These are phyloP conservation scores for Xylaria arbuscula DNA, from an alignment of 2,329 filamentous ascomycete species.

Conservation along the genomic window DNA sequence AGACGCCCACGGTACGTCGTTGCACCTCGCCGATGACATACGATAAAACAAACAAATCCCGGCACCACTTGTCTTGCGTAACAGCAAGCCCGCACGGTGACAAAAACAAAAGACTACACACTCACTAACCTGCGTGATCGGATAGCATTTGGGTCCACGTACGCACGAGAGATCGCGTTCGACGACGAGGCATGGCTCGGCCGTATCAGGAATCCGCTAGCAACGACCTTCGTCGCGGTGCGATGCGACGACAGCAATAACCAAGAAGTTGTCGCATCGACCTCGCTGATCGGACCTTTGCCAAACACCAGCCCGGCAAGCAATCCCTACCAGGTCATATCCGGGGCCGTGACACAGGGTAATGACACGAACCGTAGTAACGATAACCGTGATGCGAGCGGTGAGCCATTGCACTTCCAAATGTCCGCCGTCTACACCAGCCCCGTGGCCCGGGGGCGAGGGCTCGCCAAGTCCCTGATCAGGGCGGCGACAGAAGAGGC, in stretches of 20 bases:
- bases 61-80: background rate
- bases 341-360: slow-evolving; percentile 30
- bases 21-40: slow-evolving; percentile 8
- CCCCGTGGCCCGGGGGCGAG: slow-evolving; percentile 52
- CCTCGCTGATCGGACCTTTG: slow-evolving; percentile 50
- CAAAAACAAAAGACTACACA: slow-evolving; percentile 31
- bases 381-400: background rate
- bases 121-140: background rate
- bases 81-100: slow-evolving; percentile 15
- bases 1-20: slow-evolving; percentile 47
- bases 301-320: slow-evolving; percentile 39
- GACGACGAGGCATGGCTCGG: slow-evolving; percentile 52
- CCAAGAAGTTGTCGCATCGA: slow-evolving; percentile 48
- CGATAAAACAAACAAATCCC: slow-evolving; percentile 28
- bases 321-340: slow-evolving; percentile 39
- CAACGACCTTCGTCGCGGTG: slow-evolving; percentile 51
- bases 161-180: slow-evolving; percentile 52
- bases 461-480: slow-evolving; percentile 51
- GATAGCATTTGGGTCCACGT: slow-evolving; percentile 54
- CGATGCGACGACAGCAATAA: slow-evolving; percentile 14
- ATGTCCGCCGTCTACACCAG: slow-evolving; percentile 54
- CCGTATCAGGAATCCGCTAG: slow-evolving; percentile 52
- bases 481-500: slow-evolving; percentile 46
- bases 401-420: slow-evolving; percentile 46
- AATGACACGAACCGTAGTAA: background rate